Percentiles rank a stretch among this genome's conserved stretches.
Conservation (phyloP, 2,329 filamentous ascomycete genomes). For the Emericellopsis cladophorae region DNA sequence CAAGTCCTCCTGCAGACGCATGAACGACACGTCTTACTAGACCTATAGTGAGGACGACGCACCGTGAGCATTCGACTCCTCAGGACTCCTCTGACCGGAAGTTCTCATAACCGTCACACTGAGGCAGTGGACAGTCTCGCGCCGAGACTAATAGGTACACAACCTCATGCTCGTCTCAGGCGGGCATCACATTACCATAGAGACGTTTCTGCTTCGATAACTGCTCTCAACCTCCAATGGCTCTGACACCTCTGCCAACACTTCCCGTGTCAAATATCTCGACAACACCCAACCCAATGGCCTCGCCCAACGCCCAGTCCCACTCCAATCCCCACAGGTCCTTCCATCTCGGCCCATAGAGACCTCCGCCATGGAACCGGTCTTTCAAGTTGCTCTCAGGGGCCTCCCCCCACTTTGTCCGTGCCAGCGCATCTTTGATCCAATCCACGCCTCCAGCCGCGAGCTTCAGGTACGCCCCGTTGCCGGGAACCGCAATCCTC, state of each 20-base stretch:
- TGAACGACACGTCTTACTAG: too few species aligned
- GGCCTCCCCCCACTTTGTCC: slow-evolving; percentile 48
- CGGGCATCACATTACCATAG: too few species aligned
- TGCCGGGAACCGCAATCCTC: slow-evolving; percentile 49
- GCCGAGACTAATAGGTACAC: too few species aligned
- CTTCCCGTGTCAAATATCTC: slow-evolving; percentile 66
- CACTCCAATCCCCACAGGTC: slow-evolving; percentile 58
- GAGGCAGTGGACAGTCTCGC: too few species aligned
- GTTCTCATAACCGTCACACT: too few species aligned
- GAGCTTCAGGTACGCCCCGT: slow-evolving; percentile 55
- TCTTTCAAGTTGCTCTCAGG: slow-evolving; percentile 50
- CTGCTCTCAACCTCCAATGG: slow-evolving; percentile 3
- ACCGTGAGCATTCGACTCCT: too few species aligned
- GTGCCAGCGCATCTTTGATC: slow-evolving; percentile 43
- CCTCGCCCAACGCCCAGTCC: slow-evolving; percentile 60
- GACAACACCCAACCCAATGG: slow-evolving; percentile 54
- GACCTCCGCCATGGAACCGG: slow-evolving; percentile 54
- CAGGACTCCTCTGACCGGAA: too few species aligned
- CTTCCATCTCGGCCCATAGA: slow-evolving; percentile 41
- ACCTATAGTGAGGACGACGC: too few species aligned
- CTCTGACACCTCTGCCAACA: slow-evolving; percentile 54
- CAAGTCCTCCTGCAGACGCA: too few species aligned
- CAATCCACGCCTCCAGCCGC: slow-evolving; percentile 48
- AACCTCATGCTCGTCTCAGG: too few species aligned
- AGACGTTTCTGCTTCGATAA: too few species aligned